Conservation (phyloP, 1,284 basidiomycete genomes). For the Marasmius fiardii region DNA sequence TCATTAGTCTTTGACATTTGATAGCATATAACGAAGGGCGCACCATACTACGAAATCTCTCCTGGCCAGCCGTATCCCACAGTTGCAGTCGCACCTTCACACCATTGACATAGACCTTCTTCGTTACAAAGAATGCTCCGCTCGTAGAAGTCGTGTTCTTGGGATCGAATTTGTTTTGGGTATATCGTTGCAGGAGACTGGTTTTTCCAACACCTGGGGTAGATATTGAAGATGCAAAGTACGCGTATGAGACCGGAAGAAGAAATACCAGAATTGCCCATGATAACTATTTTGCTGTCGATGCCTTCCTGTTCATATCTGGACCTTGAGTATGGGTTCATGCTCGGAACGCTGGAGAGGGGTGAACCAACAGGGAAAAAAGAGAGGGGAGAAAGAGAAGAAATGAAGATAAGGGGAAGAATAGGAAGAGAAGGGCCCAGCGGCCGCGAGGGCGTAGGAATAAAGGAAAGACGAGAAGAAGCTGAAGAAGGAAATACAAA, state of each 20-base stretch:
- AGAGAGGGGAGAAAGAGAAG: conserved; percentile 17
- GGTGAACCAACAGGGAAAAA: conserved; percentile 29
- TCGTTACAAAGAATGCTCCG: conserved; percentile 92
- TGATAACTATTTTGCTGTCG: conserved; percentile 96
- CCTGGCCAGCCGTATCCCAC: conserved; percentile 99
- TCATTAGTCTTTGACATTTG: conserved; percentile 13
- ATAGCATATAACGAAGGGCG: conserved; percentile 26
- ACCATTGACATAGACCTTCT: conserved; percentile 88
- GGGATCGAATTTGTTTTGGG: conserved; percentile 86
- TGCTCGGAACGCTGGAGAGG: conserved; percentile 24
- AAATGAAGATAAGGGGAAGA: conserved; percentile 23
- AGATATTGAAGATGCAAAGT: conserved; percentile 7
- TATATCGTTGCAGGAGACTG: conserved; percentile 90
- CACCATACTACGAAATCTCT: conserved; percentile 93
- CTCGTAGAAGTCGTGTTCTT: conserved; percentile 89
- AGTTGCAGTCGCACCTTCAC: conserved; percentile 83
- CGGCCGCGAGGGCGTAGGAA: conserved; percentile 14
- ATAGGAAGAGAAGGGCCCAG: conserved; percentile 19
- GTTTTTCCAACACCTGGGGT: conserved; percentile 88
- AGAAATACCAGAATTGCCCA: conserved; percentile 85
- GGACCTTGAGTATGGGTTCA: conserved; percentile 68
- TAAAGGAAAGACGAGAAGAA: conserved; percentile 21
- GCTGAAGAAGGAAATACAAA: conserved; percentile 13
- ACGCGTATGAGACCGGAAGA: conserved; percentile 8
- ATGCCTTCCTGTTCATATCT: conserved; percentile 49